Percentiles rank a stretch among this genome's conserved stretches.
Conservation (phyloP, 208 protist genomes). For the Leishmania arabica region DNA sequence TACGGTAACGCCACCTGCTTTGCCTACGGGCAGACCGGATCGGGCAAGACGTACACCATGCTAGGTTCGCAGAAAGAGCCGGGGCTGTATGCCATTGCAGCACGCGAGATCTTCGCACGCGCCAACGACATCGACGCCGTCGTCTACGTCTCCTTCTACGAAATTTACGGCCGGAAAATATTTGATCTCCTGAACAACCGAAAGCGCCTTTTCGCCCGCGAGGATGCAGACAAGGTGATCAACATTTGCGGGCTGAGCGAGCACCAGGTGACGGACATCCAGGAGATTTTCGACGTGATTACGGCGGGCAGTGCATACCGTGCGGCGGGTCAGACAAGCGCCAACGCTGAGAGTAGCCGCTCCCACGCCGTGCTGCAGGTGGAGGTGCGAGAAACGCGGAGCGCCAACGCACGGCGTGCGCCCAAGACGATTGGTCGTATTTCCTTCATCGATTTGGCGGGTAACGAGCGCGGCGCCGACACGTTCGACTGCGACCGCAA, state of each 20-base stretch:
- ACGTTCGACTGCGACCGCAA: constrained; percentile 94
- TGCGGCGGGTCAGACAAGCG: constrained; percentile 90
- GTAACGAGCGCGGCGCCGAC: constrained; percentile 97
- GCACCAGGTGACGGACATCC: constrained; percentile 76
- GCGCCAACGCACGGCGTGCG: constrained; percentile 32
- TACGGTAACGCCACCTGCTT: constrained; percentile 97
- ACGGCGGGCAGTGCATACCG: constrained; percentile 84
- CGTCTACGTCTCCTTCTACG: constrained; percentile 94
- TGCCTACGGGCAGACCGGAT: constrained; percentile 98
- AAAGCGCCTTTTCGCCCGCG: constrained; percentile 91
- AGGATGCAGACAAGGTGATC: constrained; percentile 95
- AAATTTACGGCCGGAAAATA: constrained; percentile 97
- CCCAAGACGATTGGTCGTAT: constrained; percentile 93
- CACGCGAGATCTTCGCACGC: constrained; percentile 93
- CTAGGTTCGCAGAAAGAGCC: constrained; percentile 82
- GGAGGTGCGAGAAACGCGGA: constrained; percentile 56
- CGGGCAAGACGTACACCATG: constrained; percentile 95
- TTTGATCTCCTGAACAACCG: constrained; percentile 96
- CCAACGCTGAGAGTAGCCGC: constrained; percentile 92
- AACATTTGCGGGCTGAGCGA: constrained; percentile 95
- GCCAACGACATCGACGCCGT: constrained; percentile 57
- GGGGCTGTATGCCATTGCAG: constrained; percentile 95
- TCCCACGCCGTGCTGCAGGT: constrained; percentile 94
- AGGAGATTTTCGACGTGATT: constrained; percentile 93
- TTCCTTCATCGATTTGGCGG: constrained; percentile 99